Conservation (phyloP, 2,329 filamentous ascomycete species). For the Achaetomium macrosporum region DNA sequence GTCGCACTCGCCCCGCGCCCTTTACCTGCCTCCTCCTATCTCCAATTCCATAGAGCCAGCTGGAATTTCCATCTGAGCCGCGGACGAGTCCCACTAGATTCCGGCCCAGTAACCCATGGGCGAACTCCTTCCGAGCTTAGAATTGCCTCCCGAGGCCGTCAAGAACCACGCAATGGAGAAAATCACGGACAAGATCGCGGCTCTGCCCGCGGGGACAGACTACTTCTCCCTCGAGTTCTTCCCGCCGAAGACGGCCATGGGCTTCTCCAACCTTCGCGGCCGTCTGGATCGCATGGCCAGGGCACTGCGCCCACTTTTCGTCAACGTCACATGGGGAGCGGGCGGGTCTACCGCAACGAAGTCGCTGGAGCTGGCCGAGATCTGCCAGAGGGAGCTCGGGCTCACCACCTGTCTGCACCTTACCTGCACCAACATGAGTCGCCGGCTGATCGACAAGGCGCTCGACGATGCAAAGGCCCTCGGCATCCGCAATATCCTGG, state of each 20-base stretch:
- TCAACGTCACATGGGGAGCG: slow-evolving; percentile 97
- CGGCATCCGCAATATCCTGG: slow-evolving; percentile 90
- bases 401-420: slow-evolving; percentile 93
- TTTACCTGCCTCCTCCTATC: background rate
- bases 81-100: background rate
- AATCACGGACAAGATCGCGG: slow-evolving; percentile 92
- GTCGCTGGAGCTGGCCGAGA: slow-evolving; percentile 87
- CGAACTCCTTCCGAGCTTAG: slow-evolving; percentile 17
- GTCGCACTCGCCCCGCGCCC: too few species aligned
- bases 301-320: slow-evolving; percentile 84
- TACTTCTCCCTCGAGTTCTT: slow-evolving; percentile 99
- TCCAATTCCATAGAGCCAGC: background rate
- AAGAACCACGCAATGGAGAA: slow-evolving; percentile 58
- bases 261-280: slow-evolving; percentile 86
- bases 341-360: slow-evolving; percentile 88
- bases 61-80: background rate
- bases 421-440: slow-evolving; percentile 97
- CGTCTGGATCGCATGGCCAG: slow-evolving; percentile 93
- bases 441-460: slow-evolving; percentile 76
- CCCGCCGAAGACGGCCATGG: slow-evolving; percentile 94
- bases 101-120: slow-evolving; percentile 12
- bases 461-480: slow-evolving; percentile 85
- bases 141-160: slow-evolving; percentile 18
- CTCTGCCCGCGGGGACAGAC: slow-evolving; percentile 69
- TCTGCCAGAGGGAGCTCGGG: slow-evolving; percentile 86